These are phyloP conservation scores for Rutstroemia sp. DNA, from an alignment of 2,329 filamentous ascomycete species.

Conservation along the genomic window DNA sequence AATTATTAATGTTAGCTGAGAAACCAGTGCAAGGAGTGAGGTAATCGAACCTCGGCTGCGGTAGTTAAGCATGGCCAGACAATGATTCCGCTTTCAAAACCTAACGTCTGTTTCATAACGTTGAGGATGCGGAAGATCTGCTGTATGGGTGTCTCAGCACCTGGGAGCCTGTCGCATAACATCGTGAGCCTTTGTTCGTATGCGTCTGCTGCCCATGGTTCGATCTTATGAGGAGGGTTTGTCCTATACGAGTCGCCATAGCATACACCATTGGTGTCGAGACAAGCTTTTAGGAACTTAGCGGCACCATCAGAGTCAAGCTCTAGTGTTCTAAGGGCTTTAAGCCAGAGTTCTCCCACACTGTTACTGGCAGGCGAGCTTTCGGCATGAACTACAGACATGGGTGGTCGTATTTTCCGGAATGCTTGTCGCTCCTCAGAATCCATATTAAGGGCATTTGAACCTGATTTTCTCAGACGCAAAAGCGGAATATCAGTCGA, in stretches of 20 bases:
- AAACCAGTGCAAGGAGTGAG: background rate
- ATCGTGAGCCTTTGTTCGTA: background rate
- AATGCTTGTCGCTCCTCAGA: background rate
- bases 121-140: slow-evolving; percentile 2
- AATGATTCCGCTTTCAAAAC: slow-evolving; percentile 4
- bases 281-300: background rate
- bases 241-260: background rate
- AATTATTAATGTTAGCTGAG: background rate
- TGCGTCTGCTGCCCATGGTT: background rate
- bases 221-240: background rate
- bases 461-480: background rate
- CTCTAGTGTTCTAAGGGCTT: background rate
- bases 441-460: background rate
- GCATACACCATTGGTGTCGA: background rate
- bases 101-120: slow-evolving; percentile 6
- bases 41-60: background rate
- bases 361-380: background rate
- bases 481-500: background rate
- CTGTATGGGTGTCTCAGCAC: background rate
- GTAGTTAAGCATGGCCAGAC: slow-evolving; percentile 6
- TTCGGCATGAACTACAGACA: background rate
- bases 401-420: background rate
- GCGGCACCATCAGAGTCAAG: background rate
- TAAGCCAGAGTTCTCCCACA: background rate
- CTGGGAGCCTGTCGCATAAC: background rate